Conservation (phyloP, 352 stramenopile genomes). For the Aphanomyces stellatus region DNA sequence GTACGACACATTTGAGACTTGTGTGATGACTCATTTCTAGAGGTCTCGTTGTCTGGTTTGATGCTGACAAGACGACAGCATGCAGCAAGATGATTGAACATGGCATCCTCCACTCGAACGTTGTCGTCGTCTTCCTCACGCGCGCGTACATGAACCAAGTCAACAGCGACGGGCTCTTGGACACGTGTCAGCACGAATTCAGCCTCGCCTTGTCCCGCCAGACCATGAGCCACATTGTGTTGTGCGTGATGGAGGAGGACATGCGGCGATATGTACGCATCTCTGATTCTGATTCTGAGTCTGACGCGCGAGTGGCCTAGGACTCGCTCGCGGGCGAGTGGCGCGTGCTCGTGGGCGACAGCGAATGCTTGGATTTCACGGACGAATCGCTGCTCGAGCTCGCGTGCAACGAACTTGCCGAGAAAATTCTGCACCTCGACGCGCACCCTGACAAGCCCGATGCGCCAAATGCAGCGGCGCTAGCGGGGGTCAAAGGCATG, state of each 20-base stretch:
- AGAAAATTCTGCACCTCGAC: background rate
- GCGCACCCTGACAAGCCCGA: background rate
- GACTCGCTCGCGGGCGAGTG: constrained; percentile 14
- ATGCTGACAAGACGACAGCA: constrained; percentile 2
- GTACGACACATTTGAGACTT: background rate
- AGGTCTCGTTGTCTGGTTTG: constrained; percentile 15
- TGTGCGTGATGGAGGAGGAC: constrained; percentile 16
- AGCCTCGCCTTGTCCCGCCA: background rate
- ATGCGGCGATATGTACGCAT: constrained; percentile 16
- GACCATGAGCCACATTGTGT: background rate
- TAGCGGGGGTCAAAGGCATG: background rate
- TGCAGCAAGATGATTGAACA: constrained; percentile 15
- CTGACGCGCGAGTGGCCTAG: background rate
- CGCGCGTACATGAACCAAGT: constrained; percentile 18
- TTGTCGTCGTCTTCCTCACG: constrained; percentile 16
- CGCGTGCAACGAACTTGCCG: constrained; percentile 9
- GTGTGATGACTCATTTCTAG: background rate
- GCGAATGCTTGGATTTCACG: constrained; percentile 19
- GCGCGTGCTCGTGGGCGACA: constrained; percentile 11
- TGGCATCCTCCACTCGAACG: background rate
- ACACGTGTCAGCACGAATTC: constrained; percentile 17
- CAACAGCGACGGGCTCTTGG: constrained; percentile 20
- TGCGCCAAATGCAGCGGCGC: background rate
- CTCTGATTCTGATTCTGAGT: background rate
- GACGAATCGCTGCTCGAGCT: constrained; percentile 5